Percentiles rank a stretch among this genome's conserved stretches.
These are phyloP conservation scores for Thalia dealbata DNA, from an alignment of 176 grass and related monocot genomes.

Conservation along the genomic window DNA sequence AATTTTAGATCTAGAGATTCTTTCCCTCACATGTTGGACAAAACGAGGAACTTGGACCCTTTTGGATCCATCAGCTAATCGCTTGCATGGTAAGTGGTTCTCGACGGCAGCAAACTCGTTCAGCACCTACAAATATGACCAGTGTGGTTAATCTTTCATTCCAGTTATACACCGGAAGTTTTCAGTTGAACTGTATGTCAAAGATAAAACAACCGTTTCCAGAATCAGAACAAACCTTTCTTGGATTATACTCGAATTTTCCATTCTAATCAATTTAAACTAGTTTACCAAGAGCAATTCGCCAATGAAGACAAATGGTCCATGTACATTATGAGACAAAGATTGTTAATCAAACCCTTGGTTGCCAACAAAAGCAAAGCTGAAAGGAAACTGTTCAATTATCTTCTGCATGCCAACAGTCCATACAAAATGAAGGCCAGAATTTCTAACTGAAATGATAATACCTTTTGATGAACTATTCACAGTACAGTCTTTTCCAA, in stretches of 20 bases:
- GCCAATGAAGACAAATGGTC: too few species aligned
- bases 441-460: background rate
- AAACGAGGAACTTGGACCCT: constrained; percentile 60
- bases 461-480: background rate
- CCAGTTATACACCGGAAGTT: too few species aligned
- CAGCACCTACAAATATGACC: constrained; percentile 42
- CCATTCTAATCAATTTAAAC: too few species aligned
- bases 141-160: background rate
- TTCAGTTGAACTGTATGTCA: too few species aligned
- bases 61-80: constrained; percentile 70
- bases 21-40: constrained; percentile 30
- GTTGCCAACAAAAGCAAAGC: background rate
- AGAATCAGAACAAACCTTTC: too few species aligned
- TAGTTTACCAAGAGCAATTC: too few species aligned
- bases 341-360: background rate
- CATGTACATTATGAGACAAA: background rate
- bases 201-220: too few species aligned
- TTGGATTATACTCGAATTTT: too few species aligned
- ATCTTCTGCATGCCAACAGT: too few species aligned
- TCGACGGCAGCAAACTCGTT: constrained; percentile 51
- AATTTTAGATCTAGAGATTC: background rate
- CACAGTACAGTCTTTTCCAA: background rate
- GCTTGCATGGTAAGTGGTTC: constrained; percentile 43
- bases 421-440: too few species aligned
- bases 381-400: too few species aligned